phyloP scores from a whole-genome alignment of 2,329 filamentous ascomycete genomes.

The Aureobasidium sp. region DNA sequence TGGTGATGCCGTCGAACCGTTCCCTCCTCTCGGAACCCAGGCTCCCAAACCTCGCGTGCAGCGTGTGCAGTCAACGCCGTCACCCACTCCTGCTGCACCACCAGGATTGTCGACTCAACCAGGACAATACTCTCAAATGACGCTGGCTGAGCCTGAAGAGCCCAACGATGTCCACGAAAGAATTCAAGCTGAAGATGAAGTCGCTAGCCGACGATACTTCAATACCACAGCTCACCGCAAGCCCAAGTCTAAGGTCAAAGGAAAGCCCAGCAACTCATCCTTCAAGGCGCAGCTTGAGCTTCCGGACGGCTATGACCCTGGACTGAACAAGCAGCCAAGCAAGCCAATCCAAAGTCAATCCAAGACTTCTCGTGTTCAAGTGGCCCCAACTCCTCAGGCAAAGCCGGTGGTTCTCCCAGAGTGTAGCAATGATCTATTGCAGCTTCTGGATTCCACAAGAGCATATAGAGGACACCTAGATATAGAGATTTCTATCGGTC shows the following conservation, averaged over 20 bases:
- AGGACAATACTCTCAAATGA: neutral
- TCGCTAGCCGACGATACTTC: neutral
- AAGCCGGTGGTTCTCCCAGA: neutral
- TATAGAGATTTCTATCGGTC: constrained; percentile 16
- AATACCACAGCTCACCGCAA: neutral
- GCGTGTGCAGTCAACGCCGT: neutral
- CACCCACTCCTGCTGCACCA: neutral
- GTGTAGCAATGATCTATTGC: neutral
- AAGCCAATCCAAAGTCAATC: neutral
- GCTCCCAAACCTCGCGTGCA: neutral
- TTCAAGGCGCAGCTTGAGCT: neutral
- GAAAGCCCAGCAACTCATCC: neutral
- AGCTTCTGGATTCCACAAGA: constrained; percentile 13
- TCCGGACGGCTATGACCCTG: neutral
- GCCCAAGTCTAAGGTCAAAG: neutral
- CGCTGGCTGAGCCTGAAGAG: neutral
- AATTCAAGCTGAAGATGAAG: neutral
- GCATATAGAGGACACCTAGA: constrained; percentile 13
- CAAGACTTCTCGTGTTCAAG: neutral
- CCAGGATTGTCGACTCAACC: neutral
- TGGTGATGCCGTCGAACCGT: neutral
- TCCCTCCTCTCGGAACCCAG: neutral
- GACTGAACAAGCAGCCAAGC: neutral
- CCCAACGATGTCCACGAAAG: neutral
- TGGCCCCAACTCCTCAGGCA: neutral